These are phyloP conservation scores for Capsicum pubescens DNA, from an alignment of 257 asterid species.

Conservation along the genomic window DNA sequence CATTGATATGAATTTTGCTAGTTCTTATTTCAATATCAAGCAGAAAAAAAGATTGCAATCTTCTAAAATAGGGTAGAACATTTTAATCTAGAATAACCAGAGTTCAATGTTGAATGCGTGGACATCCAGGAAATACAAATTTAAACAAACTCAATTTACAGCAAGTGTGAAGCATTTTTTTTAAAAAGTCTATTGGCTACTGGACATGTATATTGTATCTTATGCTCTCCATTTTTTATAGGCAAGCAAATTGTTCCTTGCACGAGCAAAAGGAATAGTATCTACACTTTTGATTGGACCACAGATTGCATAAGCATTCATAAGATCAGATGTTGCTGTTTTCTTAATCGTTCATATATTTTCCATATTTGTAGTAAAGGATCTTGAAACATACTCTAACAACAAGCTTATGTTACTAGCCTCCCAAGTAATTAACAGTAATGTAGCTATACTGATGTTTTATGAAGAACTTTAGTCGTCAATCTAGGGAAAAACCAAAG, in stretches of 20 bases:
- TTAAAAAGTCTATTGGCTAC: background rate
- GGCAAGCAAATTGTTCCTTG: background rate
- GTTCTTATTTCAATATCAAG: slow-evolving; percentile 15
- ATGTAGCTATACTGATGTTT: background rate
- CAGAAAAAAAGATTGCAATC: background rate
- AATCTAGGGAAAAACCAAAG: background rate
- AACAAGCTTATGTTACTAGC: background rate
- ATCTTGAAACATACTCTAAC: slow-evolving; percentile 9
- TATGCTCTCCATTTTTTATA: background rate
- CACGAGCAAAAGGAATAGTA: background rate
- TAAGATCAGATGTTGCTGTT: background rate
- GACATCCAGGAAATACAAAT: background rate
- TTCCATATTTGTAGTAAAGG: background rate
- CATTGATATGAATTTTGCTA: background rate
- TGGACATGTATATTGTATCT: background rate
- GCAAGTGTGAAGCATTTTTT: background rate
- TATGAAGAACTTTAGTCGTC: background rate
- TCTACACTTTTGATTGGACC: background rate
- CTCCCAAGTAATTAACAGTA: background rate
- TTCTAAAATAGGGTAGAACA: too few relatives aligned
- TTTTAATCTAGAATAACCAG: too few relatives aligned
- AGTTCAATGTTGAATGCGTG: background rate
- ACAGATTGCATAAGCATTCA: background rate
- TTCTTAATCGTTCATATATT: background rate
- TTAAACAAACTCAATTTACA: background rate